phyloP scores from a whole-genome alignment of 768 basidiomycete genomes.

The Fibroporia radiculosa region DNA sequence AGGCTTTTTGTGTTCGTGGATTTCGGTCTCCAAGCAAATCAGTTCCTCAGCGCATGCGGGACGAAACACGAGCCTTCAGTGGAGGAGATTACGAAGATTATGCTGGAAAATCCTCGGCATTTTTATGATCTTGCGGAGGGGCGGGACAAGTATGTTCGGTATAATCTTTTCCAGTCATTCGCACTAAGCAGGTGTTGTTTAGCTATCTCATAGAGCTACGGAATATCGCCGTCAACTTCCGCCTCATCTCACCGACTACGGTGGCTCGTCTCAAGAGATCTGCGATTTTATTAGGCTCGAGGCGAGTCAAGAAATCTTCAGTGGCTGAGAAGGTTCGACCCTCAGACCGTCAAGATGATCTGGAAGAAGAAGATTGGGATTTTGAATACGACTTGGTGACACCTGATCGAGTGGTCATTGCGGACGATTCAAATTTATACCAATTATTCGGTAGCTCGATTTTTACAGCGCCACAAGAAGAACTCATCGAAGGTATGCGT shows the following conservation, averaged over 20 bases:
- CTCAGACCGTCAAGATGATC: constrained; percentile 34
- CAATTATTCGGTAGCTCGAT: constrained; percentile 73
- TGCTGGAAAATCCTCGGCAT: constrained; percentile 58
- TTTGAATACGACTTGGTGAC: constrained; percentile 61
- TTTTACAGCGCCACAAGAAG: constrained; percentile 82
- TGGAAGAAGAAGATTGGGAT: constrained; percentile 73
- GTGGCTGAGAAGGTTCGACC: constrained; percentile 17
- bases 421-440: constrained; percentile 78
- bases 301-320: constrained; percentile 37
- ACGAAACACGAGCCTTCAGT: constrained; percentile 83
- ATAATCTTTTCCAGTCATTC: neutral
- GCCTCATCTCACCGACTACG: constrained; percentile 43
- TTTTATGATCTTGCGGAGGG: constrained; percentile 72
- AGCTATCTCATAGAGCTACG: constrained; percentile 81
- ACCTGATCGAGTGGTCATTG: constrained; percentile 60
- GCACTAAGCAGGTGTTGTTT: neutral
- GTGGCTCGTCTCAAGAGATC: constrained; percentile 58
- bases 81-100: constrained; percentile 66
- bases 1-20: constrained; percentile 85
- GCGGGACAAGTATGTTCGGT: constrained; percentile 48
- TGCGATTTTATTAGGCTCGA: constrained; percentile 68
- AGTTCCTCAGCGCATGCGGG: constrained; percentile 81
- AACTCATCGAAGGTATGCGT: constrained; percentile 70
- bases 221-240: constrained; percentile 73
- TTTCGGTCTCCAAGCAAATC: constrained; percentile 75